These are phyloP conservation scores for Picea glauca DNA, from an alignment of 75 land plant genomes.

Conservation along the genomic window DNA sequence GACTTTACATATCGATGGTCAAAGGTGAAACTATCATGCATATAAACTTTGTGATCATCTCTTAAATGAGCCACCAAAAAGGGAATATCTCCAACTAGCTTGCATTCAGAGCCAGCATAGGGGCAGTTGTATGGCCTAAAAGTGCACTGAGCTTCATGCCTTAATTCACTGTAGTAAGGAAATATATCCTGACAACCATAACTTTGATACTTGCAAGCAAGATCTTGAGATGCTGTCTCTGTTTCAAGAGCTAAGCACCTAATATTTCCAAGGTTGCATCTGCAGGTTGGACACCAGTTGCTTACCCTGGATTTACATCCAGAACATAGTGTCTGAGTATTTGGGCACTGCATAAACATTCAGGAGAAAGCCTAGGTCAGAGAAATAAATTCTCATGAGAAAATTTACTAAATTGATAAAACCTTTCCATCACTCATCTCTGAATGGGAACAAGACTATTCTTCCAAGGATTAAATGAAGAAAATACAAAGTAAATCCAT, in stretches of 20 bases:
- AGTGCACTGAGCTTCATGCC: conserved; percentile 52
- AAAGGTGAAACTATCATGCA: conserved; percentile 69
- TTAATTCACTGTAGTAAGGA: conserved; percentile 55
- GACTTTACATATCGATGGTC: conserved; percentile 66
- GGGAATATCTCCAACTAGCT: conserved; percentile 57
- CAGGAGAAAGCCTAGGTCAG: no score
- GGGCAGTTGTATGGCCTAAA: conserved; percentile 68
- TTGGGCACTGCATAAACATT: not conserved
- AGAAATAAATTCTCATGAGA: no score
- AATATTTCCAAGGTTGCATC: not conserved
- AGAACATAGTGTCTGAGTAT: not conserved
- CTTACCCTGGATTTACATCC: not conserved
- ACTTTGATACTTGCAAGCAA: conserved; percentile 50
- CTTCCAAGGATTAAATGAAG: no score
- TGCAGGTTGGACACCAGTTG: not conserved
- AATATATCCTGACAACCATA: conserved; percentile 56
- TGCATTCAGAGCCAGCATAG: conserved; percentile 66
- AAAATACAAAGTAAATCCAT: no score
- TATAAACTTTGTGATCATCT: conserved; percentile 67
- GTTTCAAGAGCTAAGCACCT: not conserved
- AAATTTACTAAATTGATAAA: no score
- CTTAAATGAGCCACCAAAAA: conserved; percentile 49
- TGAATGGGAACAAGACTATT: no score
- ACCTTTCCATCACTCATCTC: no score
- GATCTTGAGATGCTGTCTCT: conserved; percentile 39